Evolutionary conservation across 1,284 basidiomycete species (phyloP).

Genomic region (Malassezia vespertilionis): DNA sequence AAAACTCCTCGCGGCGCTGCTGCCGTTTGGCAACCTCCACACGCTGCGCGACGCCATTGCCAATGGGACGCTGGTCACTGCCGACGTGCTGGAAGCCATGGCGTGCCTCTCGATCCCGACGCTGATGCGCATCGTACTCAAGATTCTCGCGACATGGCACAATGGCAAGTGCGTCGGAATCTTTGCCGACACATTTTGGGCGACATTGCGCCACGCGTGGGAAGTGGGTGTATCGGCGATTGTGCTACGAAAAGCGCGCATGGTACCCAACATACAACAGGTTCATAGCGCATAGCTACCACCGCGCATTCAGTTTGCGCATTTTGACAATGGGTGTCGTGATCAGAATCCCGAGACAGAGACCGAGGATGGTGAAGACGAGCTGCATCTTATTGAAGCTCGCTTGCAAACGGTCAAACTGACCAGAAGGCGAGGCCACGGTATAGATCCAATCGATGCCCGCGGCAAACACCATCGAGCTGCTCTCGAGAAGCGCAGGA

Average conservation of each 20-base stretch:
- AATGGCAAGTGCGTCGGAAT: constrained; percentile 11
- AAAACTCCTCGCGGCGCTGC: constrained; percentile 10
- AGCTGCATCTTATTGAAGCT: constrained; percentile 85
- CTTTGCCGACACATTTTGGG: constrained; percentile 11
- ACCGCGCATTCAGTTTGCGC: constrained; percentile 11
- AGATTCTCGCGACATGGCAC: constrained; percentile 16
- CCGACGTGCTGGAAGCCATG: constrained; percentile 1
- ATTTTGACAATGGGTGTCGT: constrained; percentile 48
- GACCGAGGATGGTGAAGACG: constrained; percentile 64
- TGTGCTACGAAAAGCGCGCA: constrained; percentile 10
- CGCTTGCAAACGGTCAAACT: constrained; percentile 67
- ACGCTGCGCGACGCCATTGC: neutral
- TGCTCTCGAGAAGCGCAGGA: constrained; percentile 79
- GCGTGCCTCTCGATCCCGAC: constrained; percentile 4
- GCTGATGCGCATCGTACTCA: constrained; percentile 1
- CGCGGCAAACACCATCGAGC: constrained; percentile 72
- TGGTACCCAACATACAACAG: neutral
- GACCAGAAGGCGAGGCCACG: constrained; percentile 70
- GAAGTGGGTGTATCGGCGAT: constrained; percentile 9
- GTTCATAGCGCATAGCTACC: constrained; percentile 5
- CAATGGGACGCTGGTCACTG: neutral
- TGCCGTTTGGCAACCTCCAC: constrained; percentile 5
- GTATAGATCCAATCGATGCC: constrained; percentile 80
- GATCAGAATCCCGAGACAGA: constrained; percentile 63
- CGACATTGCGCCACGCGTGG: constrained; percentile 7